Base-by-base conservation (phyloP, 2,329 filamentous ascomycete species). In the Pezicula carpinea region DNA sequence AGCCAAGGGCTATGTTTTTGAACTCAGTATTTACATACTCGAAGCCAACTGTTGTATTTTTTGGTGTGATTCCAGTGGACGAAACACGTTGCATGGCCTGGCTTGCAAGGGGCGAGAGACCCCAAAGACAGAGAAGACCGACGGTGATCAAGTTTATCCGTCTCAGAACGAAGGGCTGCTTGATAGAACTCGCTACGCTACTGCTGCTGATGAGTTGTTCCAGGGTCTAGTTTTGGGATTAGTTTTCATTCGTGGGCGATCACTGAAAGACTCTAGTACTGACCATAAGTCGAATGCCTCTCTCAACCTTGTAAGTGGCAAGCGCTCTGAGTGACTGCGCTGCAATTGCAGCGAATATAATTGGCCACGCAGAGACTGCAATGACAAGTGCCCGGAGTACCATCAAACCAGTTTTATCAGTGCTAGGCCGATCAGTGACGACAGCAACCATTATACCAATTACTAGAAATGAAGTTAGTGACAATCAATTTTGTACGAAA, bases 131-230 rank as follows among this genome's bases (percentile, higher is more conserved):
- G 13, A 50, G 34, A 5, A 50, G 39, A 7, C 44, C 39, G 6
- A 47, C 7, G 8, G 32, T 48, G 34, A 41, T 44, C 41, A 22
- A 44, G 17, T 48, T 48, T 32, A 48, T 39, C 2, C 45, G 22
- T 33, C 41, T 39, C 19, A 50, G 40, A 33, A 50, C 29, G 26
- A 50, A 50, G 14, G 45, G 48, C 29, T 50, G 48, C 19, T 48
- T 50, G 29, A 48, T 50, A 34, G 44, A 38, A 23, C 44, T 50
- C 13, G 44, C 48, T 10, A 47, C 39, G n/a, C 39, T 44, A 40
- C 44, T 19, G 18, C 48, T 44, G 33, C 38, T 48, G 14, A 47
- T 36, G 26, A 50, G 31, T 26, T 50, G 48, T 31, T 50, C 44
- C 4, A 48, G 41, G n/a, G 48, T 47, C 45, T 50, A n/a, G 17